These are phyloP conservation scores for Citrus hindsii DNA, from an alignment of 345 rosid species.

Conservation along the genomic window DNA sequence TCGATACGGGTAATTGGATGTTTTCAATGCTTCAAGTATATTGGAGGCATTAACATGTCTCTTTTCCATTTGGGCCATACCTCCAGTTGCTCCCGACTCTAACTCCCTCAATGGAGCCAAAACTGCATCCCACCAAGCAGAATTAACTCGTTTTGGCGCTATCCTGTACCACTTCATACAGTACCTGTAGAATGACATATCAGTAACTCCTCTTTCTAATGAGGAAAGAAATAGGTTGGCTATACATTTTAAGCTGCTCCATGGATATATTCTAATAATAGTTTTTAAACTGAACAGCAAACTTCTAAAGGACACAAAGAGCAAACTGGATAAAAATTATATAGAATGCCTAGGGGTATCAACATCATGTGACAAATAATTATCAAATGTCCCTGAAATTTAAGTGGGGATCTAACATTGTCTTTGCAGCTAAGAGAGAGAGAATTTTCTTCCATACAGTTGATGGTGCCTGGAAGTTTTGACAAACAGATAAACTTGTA, in stretches of 20 bases:
- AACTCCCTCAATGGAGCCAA: constrained; percentile 76
- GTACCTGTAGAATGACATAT: constrained; percentile 47
- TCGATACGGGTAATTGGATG: neutral
- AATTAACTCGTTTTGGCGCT: constrained; percentile 57
- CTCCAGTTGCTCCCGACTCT: constrained; percentile 64
- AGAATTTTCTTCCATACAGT: too few species aligned
- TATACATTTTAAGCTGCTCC: neutral
- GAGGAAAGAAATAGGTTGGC: neutral
- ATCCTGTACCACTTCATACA: constrained; percentile 86
- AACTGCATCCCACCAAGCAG: constrained; percentile 84
- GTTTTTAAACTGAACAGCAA: neutral
- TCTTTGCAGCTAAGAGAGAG: neutral
- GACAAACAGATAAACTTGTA: neutral
- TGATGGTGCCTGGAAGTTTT: too few species aligned
- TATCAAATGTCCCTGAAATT: neutral
- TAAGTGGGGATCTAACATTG: neutral
- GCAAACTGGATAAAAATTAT: neutral
- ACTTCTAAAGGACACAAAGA: neutral
- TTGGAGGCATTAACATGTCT: constrained; percentile 14
- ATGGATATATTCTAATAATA: neutral
- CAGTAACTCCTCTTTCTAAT: constrained; percentile 6
- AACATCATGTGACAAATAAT: neutral
- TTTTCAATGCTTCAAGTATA: constrained; percentile 22
- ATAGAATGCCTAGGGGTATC: neutral
- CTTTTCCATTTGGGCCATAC: constrained; percentile 23